Evolutionary conservation across 257 asterid species (phyloP).

Genomic region (Nicotiana tomentosiformis): DNA sequence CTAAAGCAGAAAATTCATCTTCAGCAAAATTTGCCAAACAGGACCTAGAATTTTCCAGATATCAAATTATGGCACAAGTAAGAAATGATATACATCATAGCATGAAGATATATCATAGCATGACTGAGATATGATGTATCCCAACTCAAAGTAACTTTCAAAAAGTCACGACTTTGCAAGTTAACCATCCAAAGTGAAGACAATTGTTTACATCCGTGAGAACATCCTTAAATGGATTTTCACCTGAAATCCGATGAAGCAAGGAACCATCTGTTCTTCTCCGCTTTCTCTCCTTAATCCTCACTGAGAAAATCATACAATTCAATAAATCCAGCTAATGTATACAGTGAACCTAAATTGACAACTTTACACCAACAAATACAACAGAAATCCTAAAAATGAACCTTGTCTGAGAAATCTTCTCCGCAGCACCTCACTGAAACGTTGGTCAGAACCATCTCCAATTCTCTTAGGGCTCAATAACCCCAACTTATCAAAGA

Average conservation of each 20-base stretch:
- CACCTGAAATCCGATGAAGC: conserved; percentile 43
- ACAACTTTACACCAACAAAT: not conserved
- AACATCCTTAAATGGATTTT: not conserved
- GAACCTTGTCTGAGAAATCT: conserved; percentile 93
- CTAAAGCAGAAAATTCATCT: not conserved
- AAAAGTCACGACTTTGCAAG: not conserved
- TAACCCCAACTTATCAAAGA: conserved; percentile 68
- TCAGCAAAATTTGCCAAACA: not conserved
- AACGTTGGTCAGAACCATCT: conserved; percentile 32
- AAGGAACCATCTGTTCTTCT: conserved; percentile 36
- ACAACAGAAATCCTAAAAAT: not conserved
- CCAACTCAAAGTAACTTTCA: conserved; percentile 8
- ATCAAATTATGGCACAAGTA: not conserved
- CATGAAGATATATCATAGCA: not conserved
- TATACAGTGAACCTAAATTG: not conserved
- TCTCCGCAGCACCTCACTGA: conserved; percentile 64
- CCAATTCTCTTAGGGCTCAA: conserved; percentile 26
- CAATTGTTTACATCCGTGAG: not conserved
- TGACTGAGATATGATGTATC: not conserved
- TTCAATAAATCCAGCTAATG: not conserved
- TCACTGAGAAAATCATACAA: conserved; percentile 38
- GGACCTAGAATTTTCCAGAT: not conserved
- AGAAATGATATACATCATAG: not conserved
- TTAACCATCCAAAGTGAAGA: not conserved
- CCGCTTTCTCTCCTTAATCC: conserved; percentile 59